Evolutionary conservation across 164 flowering plant species (phyloP).

Genomic region (Magnolia officinalis): DNA sequence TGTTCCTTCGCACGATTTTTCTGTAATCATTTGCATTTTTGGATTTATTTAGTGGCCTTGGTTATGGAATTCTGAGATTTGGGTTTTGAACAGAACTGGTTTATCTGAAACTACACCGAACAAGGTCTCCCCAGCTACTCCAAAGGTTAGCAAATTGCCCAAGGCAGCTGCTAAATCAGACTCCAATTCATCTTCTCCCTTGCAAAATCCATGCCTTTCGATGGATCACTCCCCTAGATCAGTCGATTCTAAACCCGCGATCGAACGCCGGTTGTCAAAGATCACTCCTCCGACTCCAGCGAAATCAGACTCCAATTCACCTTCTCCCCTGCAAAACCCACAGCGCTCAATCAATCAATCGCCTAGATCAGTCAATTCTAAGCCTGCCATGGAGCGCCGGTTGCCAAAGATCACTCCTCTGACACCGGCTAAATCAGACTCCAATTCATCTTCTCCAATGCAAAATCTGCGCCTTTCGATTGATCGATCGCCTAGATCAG

Average conservation of each 20-base stretch:
- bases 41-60: not conserved
- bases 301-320: constrained; percentile 26
- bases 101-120: constrained; percentile 50
- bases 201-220: constrained; percentile 50
- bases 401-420: not conserved
- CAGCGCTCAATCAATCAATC: constrained; percentile 67
- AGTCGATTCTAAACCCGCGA: constrained; percentile 49
- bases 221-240: constrained; percentile 65
- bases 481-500: constrained; percentile 64
- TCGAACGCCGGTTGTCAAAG: constrained; percentile 6
- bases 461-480: constrained; percentile 51
- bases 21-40: not conserved
- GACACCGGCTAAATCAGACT: constrained; percentile 4
- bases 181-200: constrained; percentile 54
- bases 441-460: constrained; percentile 53
- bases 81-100: constrained; percentile 50
- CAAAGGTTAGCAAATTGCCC: constrained; percentile 49
- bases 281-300: constrained; percentile 1
- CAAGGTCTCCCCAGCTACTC: constrained; percentile 65
- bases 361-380: constrained; percentile 53
- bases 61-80: constrained; percentile 14
- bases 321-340: constrained; percentile 49
- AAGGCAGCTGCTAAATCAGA: constrained; percentile 55
- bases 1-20: not conserved
- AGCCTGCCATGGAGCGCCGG: constrained; percentile 31